Conservation (phyloP, 495 filamentous ascomycete species). For the Hypomontagnella monticulosa region DNA sequence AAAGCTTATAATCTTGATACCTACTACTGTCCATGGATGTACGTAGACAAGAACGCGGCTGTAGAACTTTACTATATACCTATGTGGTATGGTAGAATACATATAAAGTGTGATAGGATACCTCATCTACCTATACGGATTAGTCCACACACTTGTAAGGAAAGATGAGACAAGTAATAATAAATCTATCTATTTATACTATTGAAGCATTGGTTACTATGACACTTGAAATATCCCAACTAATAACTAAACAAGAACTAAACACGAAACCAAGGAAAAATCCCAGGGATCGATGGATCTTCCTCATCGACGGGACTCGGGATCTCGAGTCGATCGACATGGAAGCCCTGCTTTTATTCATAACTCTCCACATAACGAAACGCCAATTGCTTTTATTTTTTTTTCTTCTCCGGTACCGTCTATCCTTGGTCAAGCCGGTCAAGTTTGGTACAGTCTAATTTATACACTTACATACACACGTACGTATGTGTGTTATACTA, state of each 20-base stretch:
- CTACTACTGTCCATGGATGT: no score
- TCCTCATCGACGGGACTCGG: conserved; percentile 38
- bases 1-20: neutral
- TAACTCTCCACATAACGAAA: conserved; percentile 21
- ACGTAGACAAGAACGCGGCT: conserved; percentile 6
- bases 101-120: conserved; percentile 3
- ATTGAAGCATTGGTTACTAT: neutral
- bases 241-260: conserved; percentile 8
- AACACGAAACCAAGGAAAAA: conserved; percentile 8
- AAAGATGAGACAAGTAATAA: no score
- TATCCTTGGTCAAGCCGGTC: neutral
- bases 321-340: conserved; percentile 38
- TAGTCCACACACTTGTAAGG: no score
- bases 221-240: neutral
- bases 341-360: conserved; percentile 22
- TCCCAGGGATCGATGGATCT: conserved; percentile 20
- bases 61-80: no score
- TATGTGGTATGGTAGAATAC: neutral
- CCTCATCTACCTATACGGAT: neutral
- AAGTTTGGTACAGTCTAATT: neutral
- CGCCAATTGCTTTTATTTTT: conserved; percentile 26
- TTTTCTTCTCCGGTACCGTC: conserved; percentile 2
- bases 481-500: no score
- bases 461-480: no score
- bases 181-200: no score